Base-by-base conservation (phyloP, 2,329 filamentous ascomycete genomes). In the Colletotrichum neosansevieriae region DNA sequence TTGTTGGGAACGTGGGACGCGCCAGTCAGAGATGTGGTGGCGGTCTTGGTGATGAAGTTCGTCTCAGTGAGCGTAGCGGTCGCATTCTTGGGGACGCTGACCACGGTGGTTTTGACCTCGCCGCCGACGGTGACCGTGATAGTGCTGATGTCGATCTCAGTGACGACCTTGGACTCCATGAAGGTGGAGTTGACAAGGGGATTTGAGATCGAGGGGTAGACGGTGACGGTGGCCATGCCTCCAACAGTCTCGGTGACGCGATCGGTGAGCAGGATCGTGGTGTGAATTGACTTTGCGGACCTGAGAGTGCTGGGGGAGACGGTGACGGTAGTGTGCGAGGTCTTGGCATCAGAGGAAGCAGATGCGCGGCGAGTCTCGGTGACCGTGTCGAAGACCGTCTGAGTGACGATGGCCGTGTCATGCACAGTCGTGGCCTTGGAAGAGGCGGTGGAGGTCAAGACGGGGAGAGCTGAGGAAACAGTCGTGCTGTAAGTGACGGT, bases 41-140 rank as follows among this genome's bases (percentile, higher is more conserved):
- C 71, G 44, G 38, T 53, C 29, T 47, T 34, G 15, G 15, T 47
- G 38, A 58, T 34, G 17, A 38, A 13, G 13, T 45, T 24, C 9
- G n/a, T 62, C 29, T 78, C 72, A 63, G 74, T 74, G 66, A 79
- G 72, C 13, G 77, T 80, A n/a, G 74, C 77, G 64, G 76, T 78
- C 29, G 74, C 73, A 24, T 75, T 75, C 58, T 64, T 54, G 24
- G 50, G 32, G 34, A 66, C 63, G 15, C 47, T 58, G 29, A 58
- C 59, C 17, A 51, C 38, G 19, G 64, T 53, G 7, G 64, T 67
- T 29, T 53, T 29, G 32, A 54, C 32, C 36, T 73, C 65, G 19
- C 75, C 76, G 38, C 53, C 70, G n/a, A 65, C 11, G 4, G 70
- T 71, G 59, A 62, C 42, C 24, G 76, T 79, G 54, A 74, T 71